Percentiles rank a stretch among this genome's conserved stretches.
Evolutionary conservation across 805 yeast species (phyloP).

Genomic region (Cyberlindnera subsufficiens): DNA sequence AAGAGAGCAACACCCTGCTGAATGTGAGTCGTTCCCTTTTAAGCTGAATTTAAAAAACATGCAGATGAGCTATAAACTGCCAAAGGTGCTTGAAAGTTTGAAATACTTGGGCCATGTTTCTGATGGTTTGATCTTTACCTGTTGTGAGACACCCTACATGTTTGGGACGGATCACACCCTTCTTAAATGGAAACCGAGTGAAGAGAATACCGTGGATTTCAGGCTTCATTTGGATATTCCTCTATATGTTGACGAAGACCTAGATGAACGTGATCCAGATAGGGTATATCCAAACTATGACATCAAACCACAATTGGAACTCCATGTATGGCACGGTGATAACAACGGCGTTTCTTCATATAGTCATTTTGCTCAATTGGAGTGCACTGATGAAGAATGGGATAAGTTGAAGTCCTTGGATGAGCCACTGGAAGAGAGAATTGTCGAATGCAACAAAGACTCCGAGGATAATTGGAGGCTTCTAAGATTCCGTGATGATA

Average conservation of each 20-base stretch:
- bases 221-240: constrained; percentile 61
- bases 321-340: constrained; percentile 77
- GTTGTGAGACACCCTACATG: constrained; percentile 80
- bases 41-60: constrained; percentile 81
- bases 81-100: constrained; percentile 66
- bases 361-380: constrained; percentile 60
- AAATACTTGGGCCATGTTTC: constrained; percentile 77
- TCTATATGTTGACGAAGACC: constrained; percentile 51
- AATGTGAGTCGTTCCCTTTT: constrained; percentile 74
- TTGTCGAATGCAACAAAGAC: constrained; percentile 78
- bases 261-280: constrained; percentile 56
- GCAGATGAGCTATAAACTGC: constrained; percentile 76
- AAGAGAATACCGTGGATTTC: constrained; percentile 91
- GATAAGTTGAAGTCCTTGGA: constrained; percentile 56
- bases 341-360: constrained; percentile 54
- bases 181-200: constrained; percentile 95
- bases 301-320: constrained; percentile 60
- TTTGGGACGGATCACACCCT: constrained; percentile 85
- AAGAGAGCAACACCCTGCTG: constrained; percentile 64
- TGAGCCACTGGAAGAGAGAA: constrained; percentile 84
- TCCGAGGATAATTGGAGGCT: constrained; percentile 65
- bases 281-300: constrained; percentile 79
- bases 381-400: constrained; percentile 73
- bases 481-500: constrained; percentile 90
- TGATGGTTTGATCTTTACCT: constrained; percentile 92